Percentiles rank a stretch among this genome's conserved stretches.
Conservation (phyloP, 1,284 basidiomycete genomes). For the Gomphus bonarii region DNA sequence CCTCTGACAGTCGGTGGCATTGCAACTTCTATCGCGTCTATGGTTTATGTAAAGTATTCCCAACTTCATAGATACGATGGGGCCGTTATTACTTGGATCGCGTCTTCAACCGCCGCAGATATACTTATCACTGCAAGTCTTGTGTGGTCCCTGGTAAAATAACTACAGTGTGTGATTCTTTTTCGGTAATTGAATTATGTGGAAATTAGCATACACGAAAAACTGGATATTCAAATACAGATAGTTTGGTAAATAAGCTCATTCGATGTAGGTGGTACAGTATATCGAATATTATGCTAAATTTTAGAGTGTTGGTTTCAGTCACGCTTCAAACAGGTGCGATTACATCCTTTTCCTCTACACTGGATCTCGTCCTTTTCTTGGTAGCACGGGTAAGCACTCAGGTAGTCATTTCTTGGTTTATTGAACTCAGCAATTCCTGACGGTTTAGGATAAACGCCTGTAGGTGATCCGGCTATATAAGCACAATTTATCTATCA, state of each 20-base stretch:
- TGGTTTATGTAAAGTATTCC: slow-evolving; percentile 24
- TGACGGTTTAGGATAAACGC: not conserved
- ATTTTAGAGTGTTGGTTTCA: slow-evolving; percentile 18
- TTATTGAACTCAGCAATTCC: not conserved
- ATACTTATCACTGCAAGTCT: slow-evolving; percentile 26
- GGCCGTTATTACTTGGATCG: slow-evolving; percentile 22
- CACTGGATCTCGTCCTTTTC: slow-evolving; percentile 26
- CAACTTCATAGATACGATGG: slow-evolving; percentile 24
- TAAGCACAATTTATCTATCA: not conserved
- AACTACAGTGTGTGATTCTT: not conserved
- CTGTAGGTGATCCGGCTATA: not conserved
- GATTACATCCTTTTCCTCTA: slow-evolving; percentile 24
- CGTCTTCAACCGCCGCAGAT: slow-evolving; percentile 22
- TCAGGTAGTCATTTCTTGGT: not conserved
- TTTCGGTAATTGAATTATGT: not conserved
- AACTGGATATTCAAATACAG: slow-evolving; percentile 25
- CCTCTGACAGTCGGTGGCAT: slow-evolving; percentile 22
- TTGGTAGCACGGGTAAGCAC: slow-evolving; percentile 16
- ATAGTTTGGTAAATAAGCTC: slow-evolving; percentile 29
- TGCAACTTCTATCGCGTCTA: slow-evolving; percentile 25
- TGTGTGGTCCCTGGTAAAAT: slow-evolving; percentile 25
- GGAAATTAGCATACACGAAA: slow-evolving; percentile 27
- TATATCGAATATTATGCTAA: too few species aligned
- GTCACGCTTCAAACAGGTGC: slow-evolving; percentile 31
- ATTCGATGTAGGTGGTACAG: slow-evolving; percentile 25